phyloP scores from a whole-genome alignment of 1,139 yeast genomes.

The Kodamaea plutei region DNA sequence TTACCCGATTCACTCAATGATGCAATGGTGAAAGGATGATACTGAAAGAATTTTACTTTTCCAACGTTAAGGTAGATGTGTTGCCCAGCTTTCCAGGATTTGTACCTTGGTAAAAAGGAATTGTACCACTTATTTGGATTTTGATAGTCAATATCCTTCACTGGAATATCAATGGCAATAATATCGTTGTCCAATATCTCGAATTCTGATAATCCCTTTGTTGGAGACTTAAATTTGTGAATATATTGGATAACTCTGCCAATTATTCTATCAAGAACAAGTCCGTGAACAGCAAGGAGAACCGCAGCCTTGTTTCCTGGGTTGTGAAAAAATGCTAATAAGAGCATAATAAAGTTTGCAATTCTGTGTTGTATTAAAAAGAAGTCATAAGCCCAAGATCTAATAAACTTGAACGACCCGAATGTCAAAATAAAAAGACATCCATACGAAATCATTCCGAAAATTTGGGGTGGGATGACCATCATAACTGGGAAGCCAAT shows the following conservation, averaged over 20 bases:
- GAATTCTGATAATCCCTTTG: slow-evolving; percentile 36
- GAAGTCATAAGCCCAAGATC: slow-evolving; percentile 41
- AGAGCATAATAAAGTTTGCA: slow-evolving; percentile 40
- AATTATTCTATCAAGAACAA: slow-evolving; percentile 43
- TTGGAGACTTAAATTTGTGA: slow-evolving; percentile 35
- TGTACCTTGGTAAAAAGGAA: slow-evolving; percentile 31
- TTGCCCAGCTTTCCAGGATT: slow-evolving; percentile 49
- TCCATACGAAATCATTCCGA: slow-evolving; percentile 46
- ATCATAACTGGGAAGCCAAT: slow-evolving; percentile 38
- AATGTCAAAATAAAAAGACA: slow-evolving; percentile 34
- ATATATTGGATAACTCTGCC: slow-evolving; percentile 27
- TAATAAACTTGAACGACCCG: slow-evolving; percentile 34
- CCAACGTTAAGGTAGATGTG: slow-evolving; percentile 40
- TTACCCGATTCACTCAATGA: slow-evolving; percentile 35
- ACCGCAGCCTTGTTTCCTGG: slow-evolving; percentile 31
- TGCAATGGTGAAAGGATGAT: slow-evolving; percentile 48
- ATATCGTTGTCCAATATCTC: slow-evolving; percentile 42
- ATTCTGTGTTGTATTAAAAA: slow-evolving; percentile 44
- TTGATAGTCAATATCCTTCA: slow-evolving; percentile 18
- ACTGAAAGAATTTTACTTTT: slow-evolving; percentile 34
- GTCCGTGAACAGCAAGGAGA: slow-evolving; percentile 40
- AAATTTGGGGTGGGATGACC: slow-evolving; percentile 46
- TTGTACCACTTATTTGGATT: slow-evolving; percentile 25
- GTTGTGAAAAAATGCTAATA: slow-evolving; percentile 43
- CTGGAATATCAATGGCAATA: slow-evolving; percentile 34